Conservation (phyloP, 192 early-diverging fungal species). For the Coemansia sp. region DNA sequence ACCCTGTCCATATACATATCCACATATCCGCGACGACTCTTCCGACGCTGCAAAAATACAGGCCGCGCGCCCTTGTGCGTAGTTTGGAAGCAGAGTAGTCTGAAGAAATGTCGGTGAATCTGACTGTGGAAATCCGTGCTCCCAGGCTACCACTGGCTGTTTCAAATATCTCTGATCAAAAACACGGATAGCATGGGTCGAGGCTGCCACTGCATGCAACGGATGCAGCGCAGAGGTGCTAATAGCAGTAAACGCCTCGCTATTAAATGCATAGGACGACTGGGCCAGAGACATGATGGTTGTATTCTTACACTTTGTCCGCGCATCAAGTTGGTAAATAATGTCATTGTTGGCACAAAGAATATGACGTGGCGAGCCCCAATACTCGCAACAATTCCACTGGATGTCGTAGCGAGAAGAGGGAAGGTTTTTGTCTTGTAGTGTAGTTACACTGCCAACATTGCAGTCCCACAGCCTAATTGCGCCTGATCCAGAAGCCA, state of each 20-base stretch:
- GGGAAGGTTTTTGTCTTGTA: slow-evolving; percentile 8
- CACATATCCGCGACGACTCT: slow-evolving; percentile 13
- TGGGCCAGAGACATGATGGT: slow-evolving; percentile 13
- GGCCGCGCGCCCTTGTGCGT: slow-evolving; percentile 16
- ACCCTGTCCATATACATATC: slow-evolving; percentile 30
- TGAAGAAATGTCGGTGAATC: slow-evolving; percentile 34
- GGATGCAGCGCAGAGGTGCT: slow-evolving; percentile 34
- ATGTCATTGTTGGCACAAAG: slow-evolving; percentile 28
- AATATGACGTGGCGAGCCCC: slow-evolving; percentile 39
- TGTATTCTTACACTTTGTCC: slow-evolving; percentile 5
- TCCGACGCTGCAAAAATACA: slow-evolving; percentile 23
- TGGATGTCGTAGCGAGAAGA: slow-evolving; percentile 9
- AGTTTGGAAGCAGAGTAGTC: slow-evolving; percentile 11
- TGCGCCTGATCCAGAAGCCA: slow-evolving; percentile 34
- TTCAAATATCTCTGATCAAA: slow-evolving; percentile 39
- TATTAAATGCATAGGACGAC: slow-evolving; percentile 14
- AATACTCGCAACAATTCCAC: slow-evolving; percentile 49
- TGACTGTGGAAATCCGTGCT: slow-evolving; percentile 1
- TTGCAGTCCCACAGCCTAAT: slow-evolving; percentile 42
- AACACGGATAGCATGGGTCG: slow-evolving; percentile 37
- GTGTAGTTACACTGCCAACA: slow-evolving; percentile 6
- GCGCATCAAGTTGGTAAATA: slow-evolving; percentile 27
- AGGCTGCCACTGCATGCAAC: slow-evolving; percentile 40
- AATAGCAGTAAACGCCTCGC: slow-evolving; percentile 35
- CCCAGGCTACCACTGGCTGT: slow-evolving; percentile 43